Evolutionary conservation across 2,329 filamentous ascomycete genomes (phyloP).

Genomic region (Phaeosphaeriaceae sp.): DNA sequence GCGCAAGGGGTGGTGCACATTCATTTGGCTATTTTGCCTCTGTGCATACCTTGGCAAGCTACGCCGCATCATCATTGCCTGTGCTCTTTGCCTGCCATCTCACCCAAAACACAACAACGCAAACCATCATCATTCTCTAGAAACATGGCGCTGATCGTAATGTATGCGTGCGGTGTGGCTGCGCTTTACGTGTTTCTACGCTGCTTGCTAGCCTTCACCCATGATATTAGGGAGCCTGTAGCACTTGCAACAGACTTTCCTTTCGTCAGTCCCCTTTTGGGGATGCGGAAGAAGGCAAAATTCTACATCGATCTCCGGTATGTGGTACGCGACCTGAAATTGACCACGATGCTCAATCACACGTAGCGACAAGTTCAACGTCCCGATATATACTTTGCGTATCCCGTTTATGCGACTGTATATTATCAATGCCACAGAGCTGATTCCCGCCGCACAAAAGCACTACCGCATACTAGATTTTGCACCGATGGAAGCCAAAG

Average conservation of each 20-base stretch:
- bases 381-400: conserved; percentile 50
- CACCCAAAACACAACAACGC: not conserved
- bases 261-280: conserved; percentile 20
- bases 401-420: conserved; percentile 50
- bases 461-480: conserved; percentile 47
- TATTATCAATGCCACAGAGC: conserved; percentile 44
- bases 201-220: conserved; percentile 14
- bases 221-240: conserved; percentile 19
- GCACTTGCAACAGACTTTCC: conserved; percentile 16
- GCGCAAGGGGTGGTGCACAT: no score
- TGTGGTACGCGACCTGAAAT: not conserved
- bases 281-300: conserved; percentile 16
- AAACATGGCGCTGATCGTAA: not conserved
- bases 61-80: not conserved
- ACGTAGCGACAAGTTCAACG: conserved; percentile 13
- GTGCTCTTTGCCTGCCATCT: no score
- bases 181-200: conserved; percentile 15
- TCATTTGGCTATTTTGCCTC: no score
- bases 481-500: conserved; percentile 45
- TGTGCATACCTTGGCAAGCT: not conserved
- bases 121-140: not conserved
- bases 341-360: not conserved
- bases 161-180: not conserved
- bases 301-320: conserved; percentile 16
- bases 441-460: conserved; percentile 43